Evolutionary conservation across 371 early-diverging fungal species (phyloP).

Genomic region (Actinomortierella wolfii): DNA sequence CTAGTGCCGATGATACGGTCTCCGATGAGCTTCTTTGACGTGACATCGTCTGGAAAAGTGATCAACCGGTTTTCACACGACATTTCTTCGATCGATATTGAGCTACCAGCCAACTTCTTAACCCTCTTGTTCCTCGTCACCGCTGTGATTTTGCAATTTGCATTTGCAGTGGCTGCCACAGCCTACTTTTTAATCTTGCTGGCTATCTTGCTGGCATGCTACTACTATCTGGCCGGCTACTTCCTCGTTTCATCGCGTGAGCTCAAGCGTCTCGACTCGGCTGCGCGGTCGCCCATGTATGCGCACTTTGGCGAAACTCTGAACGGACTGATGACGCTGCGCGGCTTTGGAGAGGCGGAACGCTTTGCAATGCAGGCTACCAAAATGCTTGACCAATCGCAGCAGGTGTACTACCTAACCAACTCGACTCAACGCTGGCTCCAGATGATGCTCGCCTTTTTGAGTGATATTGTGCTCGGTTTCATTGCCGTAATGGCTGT

Average conservation of each 20-base stretch:
- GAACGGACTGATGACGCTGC: conserved; percentile 55
- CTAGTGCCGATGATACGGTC: conserved; percentile 57
- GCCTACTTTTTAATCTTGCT: conserved; percentile 10
- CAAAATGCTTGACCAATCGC: conserved; percentile 8
- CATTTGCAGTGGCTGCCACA: conserved; percentile 8
- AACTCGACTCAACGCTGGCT: conserved; percentile 13
- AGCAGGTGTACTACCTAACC: conserved; percentile 8
- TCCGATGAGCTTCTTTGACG: conserved; percentile 75
- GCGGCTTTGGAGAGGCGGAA: conserved; percentile 51
- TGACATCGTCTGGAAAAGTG: conserved; percentile 78
- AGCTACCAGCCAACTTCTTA: conserved; percentile 7
- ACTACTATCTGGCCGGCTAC: conserved; percentile 46
- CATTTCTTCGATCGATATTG: conserved; percentile 70
- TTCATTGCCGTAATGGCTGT: conserved; percentile 9
- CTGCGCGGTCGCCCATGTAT: conserved; percentile 55
- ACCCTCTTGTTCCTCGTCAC: not conserved
- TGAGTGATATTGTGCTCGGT: conserved; percentile 11
- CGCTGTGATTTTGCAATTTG: conserved; percentile 1
- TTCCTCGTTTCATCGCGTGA: conserved; percentile 60
- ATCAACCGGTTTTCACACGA: conserved; percentile 85
- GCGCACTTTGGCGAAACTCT: conserved; percentile 58
- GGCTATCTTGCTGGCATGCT: conserved; percentile 4
- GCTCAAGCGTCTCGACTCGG: conserved; percentile 56
- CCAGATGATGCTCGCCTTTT: conserved; percentile 7
- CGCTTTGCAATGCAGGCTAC: conserved; percentile 18